These are phyloP conservation scores for Arctostaphylos glauca DNA, from an alignment of 148 eudicot species.

Conservation along the genomic window DNA sequence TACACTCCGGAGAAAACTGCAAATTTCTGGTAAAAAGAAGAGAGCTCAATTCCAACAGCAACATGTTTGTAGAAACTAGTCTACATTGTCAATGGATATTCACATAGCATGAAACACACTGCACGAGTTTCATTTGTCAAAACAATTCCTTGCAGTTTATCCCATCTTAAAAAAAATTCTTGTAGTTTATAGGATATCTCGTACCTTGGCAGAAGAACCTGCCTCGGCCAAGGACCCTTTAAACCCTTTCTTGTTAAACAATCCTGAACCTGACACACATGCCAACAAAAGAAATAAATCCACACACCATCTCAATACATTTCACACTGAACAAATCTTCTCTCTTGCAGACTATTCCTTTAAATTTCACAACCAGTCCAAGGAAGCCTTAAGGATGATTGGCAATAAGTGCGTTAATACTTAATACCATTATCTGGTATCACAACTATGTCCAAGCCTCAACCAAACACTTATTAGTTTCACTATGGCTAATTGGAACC, in stretches of 20 bases:
- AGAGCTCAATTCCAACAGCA: background rate
- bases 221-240: constrained; percentile 87
- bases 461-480: background rate
- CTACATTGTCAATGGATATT: background rate
- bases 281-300: background rate
- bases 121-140: background rate
- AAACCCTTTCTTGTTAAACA: constrained; percentile 73
- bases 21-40: constrained; percentile 58
- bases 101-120: background rate
- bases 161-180: too few relatives aligned
- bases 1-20: constrained; percentile 84
- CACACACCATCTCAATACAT: background rate
- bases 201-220: constrained; percentile 80
- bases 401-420: background rate
- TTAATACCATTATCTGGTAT: background rate
- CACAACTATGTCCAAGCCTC: background rate
- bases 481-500: background rate
- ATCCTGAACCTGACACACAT: constrained; percentile 63
- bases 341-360: background rate
- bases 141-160: constrained; percentile 4
- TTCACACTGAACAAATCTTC: background rate
- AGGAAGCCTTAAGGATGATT: background rate
- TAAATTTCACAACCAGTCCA: background rate
- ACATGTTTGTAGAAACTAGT: background rate
- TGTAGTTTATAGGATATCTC: background rate